A percentile compares a stretch with the other conserved stretches of the same genome.
phyloP scores from a whole-genome alignment of 352 stramenopile genomes.

The Globisporangium sylvaticum region DNA sequence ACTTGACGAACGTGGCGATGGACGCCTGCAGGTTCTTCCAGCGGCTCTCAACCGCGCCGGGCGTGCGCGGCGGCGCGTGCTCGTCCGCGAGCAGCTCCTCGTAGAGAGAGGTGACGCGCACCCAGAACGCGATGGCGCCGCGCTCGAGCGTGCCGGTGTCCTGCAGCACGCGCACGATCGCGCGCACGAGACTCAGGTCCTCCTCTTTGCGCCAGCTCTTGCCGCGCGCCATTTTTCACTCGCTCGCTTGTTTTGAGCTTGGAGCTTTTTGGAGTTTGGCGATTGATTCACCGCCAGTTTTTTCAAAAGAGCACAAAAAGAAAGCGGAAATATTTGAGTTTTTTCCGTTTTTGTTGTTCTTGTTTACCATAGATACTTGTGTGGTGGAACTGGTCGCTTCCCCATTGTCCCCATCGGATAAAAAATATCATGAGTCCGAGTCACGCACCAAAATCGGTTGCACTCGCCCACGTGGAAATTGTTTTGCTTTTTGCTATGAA shows the following conservation, averaged over 20 bases:
- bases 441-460: neutral
- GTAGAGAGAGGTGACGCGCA: slow-evolving; percentile 8
- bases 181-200: slow-evolving; percentile 16
- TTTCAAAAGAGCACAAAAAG: too few relatives aligned
- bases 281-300: too few relatives aligned
- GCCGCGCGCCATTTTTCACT: slow-evolving; percentile 7
- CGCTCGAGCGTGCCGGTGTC: neutral
- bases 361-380: slow-evolving; percentile 1
- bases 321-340: too few relatives aligned
- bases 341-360: too few relatives aligned
- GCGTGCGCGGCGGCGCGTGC: slow-evolving; percentile 8
- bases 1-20: slow-evolving; percentile 4
- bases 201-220: slow-evolving; percentile 22
- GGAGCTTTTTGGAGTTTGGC: neutral
- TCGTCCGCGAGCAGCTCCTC: slow-evolving; percentile 1
- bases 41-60: slow-evolving; percentile 8
- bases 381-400: neutral
- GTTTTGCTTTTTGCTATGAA: neutral
- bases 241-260: neutral
- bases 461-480: neutral
- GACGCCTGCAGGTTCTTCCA: slow-evolving; percentile 13
- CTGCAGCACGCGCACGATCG: slow-evolving; percentile 2
- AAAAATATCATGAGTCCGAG: neutral
- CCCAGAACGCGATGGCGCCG: slow-evolving; percentile 5
- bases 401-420: neutral